Evolutionary conservation across 805 yeast genomes (phyloP).

Genomic region (Yarrowia sp.): DNA sequence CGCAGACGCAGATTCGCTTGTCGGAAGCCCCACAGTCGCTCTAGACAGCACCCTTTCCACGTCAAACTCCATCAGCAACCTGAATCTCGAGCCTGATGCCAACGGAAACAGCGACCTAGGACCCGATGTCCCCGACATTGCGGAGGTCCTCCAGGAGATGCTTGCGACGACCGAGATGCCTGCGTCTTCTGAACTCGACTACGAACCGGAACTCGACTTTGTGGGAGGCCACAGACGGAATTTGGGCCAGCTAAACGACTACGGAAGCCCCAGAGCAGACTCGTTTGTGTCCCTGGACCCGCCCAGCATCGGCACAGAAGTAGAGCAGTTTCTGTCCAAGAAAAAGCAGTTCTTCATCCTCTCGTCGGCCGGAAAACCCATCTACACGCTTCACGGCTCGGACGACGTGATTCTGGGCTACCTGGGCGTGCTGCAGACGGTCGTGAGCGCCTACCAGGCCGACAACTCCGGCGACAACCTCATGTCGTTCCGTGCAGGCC

Average conservation of each 20-base stretch:
- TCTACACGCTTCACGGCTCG: conserved; percentile 72
- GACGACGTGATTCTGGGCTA: conserved; percentile 67
- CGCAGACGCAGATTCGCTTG: neutral
- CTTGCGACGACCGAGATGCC: conserved; percentile 10
- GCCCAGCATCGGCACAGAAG: conserved; percentile 12
- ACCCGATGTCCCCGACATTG: conserved; percentile 14
- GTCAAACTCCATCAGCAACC: conserved; percentile 10
- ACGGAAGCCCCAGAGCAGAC: neutral
- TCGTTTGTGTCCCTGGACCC: conserved; percentile 19
- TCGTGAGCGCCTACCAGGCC: conserved; percentile 64
- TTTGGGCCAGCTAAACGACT: conserved; percentile 7
- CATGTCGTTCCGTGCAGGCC: conserved; percentile 50
- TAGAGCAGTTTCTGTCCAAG: conserved; percentile 39
- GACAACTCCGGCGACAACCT: conserved; percentile 31
- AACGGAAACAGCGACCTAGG: no score
- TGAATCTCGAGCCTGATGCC: conserved; percentile 7
- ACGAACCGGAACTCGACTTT: conserved; percentile 22
- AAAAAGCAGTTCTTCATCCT: conserved; percentile 74
- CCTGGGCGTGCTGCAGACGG: conserved; percentile 78
- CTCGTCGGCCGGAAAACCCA: conserved; percentile 85
- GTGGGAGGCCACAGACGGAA: conserved; percentile 20
- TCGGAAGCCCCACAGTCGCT: conserved; percentile 10
- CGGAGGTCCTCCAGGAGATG: conserved; percentile 15
- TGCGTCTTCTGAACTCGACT: neutral
- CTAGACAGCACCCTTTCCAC: neutral